These are phyloP conservation scores for Musa troglodytarum DNA, from an alignment of 176 grass and related monocot genomes.

Conservation along the genomic window DNA sequence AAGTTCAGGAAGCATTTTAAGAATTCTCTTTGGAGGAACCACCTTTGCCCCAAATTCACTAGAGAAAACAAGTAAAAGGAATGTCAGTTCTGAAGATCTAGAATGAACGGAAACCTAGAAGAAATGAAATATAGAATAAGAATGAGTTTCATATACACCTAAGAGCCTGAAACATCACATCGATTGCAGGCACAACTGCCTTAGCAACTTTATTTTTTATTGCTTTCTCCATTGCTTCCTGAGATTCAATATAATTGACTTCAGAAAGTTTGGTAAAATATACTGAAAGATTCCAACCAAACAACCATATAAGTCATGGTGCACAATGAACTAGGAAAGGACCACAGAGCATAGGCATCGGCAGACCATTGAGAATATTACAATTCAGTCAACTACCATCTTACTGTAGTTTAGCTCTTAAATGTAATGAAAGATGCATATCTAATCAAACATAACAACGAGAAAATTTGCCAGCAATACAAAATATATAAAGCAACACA, in stretches of 20 bases:
- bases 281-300: background rate
- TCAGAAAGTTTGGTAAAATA: constrained; percentile 8
- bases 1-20: constrained; percentile 97
- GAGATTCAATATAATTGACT: constrained; percentile 24
- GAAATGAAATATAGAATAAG: background rate
- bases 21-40: constrained; percentile 84
- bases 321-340: background rate
- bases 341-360: background rate
- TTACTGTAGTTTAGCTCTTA: no score
- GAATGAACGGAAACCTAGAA: constrained; percentile 6
- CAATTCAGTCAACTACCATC: no score
- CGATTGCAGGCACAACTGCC: constrained; percentile 98
- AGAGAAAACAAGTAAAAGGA: constrained; percentile 11
- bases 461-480: background rate
- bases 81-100: background rate
- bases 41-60: constrained; percentile 97
- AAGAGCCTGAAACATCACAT: constrained; percentile 99
- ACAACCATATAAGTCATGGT: background rate
- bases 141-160: constrained; percentile 41
- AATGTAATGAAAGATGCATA: background rate
- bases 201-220: constrained; percentile 98
- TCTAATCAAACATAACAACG: background rate
- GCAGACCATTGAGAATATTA: background rate
- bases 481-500: background rate
- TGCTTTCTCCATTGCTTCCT: constrained; percentile 99